These are phyloP conservation scores for Claviceps quebecensis DNA, from an alignment of 2,329 filamentous ascomycete species.

Conservation along the genomic window DNA sequence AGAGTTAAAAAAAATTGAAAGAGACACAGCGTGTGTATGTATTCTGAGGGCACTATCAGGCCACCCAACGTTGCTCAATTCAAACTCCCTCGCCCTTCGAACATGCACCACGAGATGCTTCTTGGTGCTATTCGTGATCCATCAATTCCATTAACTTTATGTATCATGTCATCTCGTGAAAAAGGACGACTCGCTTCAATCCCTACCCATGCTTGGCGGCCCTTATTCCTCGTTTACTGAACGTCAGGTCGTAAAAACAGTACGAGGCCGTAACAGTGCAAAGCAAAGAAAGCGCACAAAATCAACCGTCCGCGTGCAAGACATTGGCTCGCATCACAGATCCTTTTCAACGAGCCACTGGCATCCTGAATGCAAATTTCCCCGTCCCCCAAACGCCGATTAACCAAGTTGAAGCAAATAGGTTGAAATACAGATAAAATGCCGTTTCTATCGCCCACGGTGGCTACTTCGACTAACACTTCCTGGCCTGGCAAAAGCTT, in stretches of 20 bases:
- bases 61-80: too few species aligned
- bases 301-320: background rate
- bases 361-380: background rate
- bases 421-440: background rate
- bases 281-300: background rate
- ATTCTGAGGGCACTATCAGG: too few species aligned
- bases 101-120: too few species aligned
- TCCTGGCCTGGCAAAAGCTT: background rate
- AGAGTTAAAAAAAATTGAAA: too few species aligned
- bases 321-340: background rate
- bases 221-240: too few species aligned
- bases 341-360: background rate
- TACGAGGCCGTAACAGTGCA: conserved; percentile 6
- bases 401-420: background rate
- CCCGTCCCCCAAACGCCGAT: conserved; percentile 1
- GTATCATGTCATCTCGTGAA: too few species aligned
- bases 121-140: too few species aligned
- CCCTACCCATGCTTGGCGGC: too few species aligned
- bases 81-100: too few species aligned
- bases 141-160: too few species aligned
- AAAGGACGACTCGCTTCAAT: too few species aligned
- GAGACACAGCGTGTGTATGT: too few species aligned
- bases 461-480: background rate
- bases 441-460: background rate
- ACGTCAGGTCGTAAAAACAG: conserved; percentile 8